A percentile compares a stretch with the other conserved stretches of the same genome.
These are phyloP conservation scores for Cyphellophora europaea DNA, from an alignment of 2,329 filamentous ascomycete genomes.

Conservation along the genomic window DNA sequence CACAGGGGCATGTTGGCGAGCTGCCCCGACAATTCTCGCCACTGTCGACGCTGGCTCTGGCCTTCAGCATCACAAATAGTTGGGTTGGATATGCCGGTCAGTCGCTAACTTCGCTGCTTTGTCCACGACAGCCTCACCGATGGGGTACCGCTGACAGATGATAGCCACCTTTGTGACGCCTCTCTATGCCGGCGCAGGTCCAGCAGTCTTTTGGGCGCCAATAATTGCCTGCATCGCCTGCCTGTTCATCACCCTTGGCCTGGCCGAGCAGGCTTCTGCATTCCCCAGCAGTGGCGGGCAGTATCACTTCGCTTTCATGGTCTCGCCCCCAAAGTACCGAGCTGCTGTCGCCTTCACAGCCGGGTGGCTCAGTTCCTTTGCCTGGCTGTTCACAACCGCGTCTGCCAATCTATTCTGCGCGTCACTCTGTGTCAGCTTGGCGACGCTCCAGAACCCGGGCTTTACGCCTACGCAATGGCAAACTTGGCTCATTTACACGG, in stretches of 20 bases:
- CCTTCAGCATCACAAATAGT: constrained; percentile 24
- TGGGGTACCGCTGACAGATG: no score
- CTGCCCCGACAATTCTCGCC: constrained; percentile 17
- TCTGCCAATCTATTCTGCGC: constrained; percentile 16
- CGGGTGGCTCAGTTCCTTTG: constrained; percentile 20
- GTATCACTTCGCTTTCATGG: constrained; percentile 25
- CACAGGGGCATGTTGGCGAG: constrained; percentile 10
- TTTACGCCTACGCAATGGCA: constrained; percentile 18
- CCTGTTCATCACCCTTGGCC: constrained; percentile 16
- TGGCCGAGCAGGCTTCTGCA: constrained; percentile 22
- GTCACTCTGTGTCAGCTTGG: constrained; percentile 9
- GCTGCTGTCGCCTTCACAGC: constrained; percentile 15
- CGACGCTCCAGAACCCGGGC: constrained; percentile 12
- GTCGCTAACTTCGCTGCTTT: no score
- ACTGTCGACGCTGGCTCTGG: constrained; percentile 20
- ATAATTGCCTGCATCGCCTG: constrained; percentile 18
- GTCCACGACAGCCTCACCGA: no score
- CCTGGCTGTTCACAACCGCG: constrained; percentile 18
- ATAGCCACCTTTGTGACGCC: constrained; percentile 14
- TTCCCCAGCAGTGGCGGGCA: constrained; percentile 23
- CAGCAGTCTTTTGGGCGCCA: constrained; percentile 18
- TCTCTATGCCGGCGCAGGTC: constrained; percentile 19
- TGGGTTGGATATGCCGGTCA: constrained; percentile 23
- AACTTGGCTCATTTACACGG: constrained; percentile 17
- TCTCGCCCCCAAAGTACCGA: constrained; percentile 20